Percentiles rank a stretch among this genome's conserved stretches.
Conservation (phyloP, 192 early-diverging fungal genomes). For the Mortierella claussenii region DNA sequence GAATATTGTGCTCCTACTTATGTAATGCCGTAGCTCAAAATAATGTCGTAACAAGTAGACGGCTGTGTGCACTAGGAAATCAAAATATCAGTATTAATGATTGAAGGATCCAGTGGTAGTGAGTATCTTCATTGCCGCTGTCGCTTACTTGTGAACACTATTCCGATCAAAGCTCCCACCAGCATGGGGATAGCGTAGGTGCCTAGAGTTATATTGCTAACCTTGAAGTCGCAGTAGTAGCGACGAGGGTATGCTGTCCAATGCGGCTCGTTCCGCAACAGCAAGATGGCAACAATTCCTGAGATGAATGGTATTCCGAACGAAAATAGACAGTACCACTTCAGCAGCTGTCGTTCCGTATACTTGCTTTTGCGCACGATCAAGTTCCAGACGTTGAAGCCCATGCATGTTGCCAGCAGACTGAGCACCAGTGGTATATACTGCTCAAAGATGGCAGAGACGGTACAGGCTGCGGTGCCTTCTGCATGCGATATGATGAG, state of each 20-base stretch:
- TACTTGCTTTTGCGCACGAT: slow-evolving; percentile 10
- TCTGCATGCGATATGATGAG: background rate
- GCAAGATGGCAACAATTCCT: slow-evolving; percentile 15
- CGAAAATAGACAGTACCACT: slow-evolving; percentile 32
- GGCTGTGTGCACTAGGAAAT: slow-evolving; percentile 2
- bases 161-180: slow-evolving; percentile 1
- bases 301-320: slow-evolving; percentile 17
- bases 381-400: slow-evolving; percentile 37
- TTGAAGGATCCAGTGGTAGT: too few relatives aligned
- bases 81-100: too few relatives aligned
- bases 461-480: slow-evolving; percentile 10
- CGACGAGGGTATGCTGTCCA: slow-evolving; percentile 17
- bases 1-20: too few relatives aligned
- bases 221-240: slow-evolving; percentile 29
- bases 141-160: slow-evolving; percentile 22
- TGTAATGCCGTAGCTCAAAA: slow-evolving; percentile 3
- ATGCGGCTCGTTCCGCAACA: slow-evolving; percentile 15
- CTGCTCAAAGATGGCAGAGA: slow-evolving; percentile 29
- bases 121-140: too few relatives aligned
- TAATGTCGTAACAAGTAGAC: slow-evolving; percentile 6
- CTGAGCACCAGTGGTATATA: slow-evolving; percentile 7
- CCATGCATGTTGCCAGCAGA: slow-evolving; percentile 24
- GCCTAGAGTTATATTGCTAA: slow-evolving; percentile 7
- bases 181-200: slow-evolving; percentile 32
- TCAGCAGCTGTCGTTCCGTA: slow-evolving; percentile 20